phyloP scores from a whole-genome alignment of 2,329 filamentous ascomycete species.

The Tricladium varicosporioides region DNA sequence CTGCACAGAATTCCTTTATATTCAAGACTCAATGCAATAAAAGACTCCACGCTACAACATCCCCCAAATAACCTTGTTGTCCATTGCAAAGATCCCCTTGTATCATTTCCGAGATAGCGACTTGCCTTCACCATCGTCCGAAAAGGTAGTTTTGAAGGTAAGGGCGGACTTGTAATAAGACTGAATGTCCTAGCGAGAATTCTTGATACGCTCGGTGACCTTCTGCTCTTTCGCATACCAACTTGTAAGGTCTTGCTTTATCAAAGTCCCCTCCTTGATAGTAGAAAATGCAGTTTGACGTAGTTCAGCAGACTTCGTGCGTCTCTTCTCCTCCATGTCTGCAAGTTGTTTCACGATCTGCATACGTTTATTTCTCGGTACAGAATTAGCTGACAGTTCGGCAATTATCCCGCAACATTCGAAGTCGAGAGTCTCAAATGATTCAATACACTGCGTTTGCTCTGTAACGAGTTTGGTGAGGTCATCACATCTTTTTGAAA shows the following conservation, averaged over 20 bases:
- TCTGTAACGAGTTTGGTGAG: conserved; percentile 8
- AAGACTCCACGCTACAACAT: background rate
- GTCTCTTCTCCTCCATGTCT: conserved; percentile 12
- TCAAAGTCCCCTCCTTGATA: conserved; percentile 5
- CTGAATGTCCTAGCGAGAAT: conserved; percentile 3
- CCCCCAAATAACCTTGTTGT: background rate
- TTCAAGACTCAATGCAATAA: background rate
- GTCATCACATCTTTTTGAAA: conserved; percentile 7
- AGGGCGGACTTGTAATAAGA: no score
- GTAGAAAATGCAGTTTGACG: conserved; percentile 7
- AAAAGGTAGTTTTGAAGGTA: no score
- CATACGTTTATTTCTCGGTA: conserved; percentile 11
- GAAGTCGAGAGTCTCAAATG: conserved; percentile 8
- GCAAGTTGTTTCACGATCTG: conserved; percentile 12
- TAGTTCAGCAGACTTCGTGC: conserved; percentile 10
- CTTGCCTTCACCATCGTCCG: no score
- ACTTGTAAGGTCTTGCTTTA: conserved; percentile 15
- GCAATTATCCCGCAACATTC: conserved; percentile 6
- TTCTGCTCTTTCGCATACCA: conserved; percentile 10
- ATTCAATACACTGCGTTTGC: conserved; percentile 4
- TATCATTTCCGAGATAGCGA: no score
- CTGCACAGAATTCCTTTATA: background rate
- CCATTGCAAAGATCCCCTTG: no score
- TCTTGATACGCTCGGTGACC: conserved; percentile 15
- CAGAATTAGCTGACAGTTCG: conserved; percentile 13